Conservation (phyloP, 192 early-diverging fungal species). For the Radiomyces spectabilis region DNA sequence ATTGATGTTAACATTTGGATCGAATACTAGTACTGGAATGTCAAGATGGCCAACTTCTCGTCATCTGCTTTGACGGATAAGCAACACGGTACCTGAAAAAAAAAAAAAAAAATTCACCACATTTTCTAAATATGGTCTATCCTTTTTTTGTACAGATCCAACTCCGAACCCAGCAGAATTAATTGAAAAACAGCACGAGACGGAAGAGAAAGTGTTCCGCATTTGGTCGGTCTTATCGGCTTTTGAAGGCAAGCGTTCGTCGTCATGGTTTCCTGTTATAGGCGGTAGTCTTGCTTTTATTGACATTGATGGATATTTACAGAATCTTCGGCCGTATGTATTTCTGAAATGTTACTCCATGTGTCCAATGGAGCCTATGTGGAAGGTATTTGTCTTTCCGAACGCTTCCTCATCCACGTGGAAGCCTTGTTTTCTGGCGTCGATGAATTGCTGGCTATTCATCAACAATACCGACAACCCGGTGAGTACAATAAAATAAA, state of each 20-base stretch:
- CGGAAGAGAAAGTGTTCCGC: conserved; percentile 82
- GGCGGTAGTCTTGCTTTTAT: not conserved
- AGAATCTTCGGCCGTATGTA: conserved; percentile 91
- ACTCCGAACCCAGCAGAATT: conserved; percentile 9
- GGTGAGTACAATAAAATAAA: conserved; percentile 6
- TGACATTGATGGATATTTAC: not conserved
- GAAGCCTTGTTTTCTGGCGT: conserved; percentile 87
- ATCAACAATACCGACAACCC: conserved; percentile 5
- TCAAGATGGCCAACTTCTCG: conserved; percentile 33
- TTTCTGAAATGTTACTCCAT: conserved; percentile 90
- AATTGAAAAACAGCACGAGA: conserved; percentile 50
- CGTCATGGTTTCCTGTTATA: too few species aligned
- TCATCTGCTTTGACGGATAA: not conserved
- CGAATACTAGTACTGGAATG: conserved; percentile 52
- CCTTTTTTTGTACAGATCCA: conserved; percentile 4
- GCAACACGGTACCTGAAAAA: not conserved
- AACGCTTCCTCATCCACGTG: conserved; percentile 85
- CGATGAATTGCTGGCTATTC: conserved; percentile 36
- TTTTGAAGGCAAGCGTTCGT: conserved; percentile 59
- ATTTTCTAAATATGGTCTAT: too few species aligned
- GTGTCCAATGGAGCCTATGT: conserved; percentile 80
- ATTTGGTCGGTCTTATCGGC: conserved; percentile 89
- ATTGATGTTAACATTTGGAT: too few species aligned
- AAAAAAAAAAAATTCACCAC: not conserved
- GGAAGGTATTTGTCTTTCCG: conserved; percentile 76